These are phyloP conservation scores for Paecilomyces variotii DNA, from an alignment of 2,329 filamentous ascomycete species.

Conservation along the genomic window DNA sequence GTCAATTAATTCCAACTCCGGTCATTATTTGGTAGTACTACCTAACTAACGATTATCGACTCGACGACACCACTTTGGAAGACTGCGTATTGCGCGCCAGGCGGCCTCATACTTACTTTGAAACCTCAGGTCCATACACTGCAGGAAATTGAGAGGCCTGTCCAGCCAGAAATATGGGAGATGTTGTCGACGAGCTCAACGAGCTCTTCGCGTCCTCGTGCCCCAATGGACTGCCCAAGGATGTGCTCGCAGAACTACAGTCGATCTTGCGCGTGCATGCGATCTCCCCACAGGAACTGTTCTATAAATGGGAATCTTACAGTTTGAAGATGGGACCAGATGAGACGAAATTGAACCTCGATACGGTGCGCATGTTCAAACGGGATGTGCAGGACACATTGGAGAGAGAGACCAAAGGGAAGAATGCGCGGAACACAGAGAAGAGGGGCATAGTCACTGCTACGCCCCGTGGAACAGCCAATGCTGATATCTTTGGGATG, in stretches of 20 bases:
- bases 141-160: not conserved
- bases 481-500: slow-evolving; percentile 76
- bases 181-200: slow-evolving; percentile 46
- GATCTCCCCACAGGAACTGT: slow-evolving; percentile 75
- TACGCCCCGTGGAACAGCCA: slow-evolving; percentile 52
- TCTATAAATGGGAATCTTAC: slow-evolving; percentile 99
- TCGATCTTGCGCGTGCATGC: slow-evolving; percentile 81
- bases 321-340: slow-evolving; percentile 88
- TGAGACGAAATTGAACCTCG: slow-evolving; percentile 62
- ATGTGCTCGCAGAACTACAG: slow-evolving; percentile 72
- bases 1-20: not conserved
- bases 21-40: not conserved
- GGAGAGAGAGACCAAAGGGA: slow-evolving; percentile 66
- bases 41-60: not conserved
- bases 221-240: slow-evolving; percentile 57
- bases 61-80: not conserved
- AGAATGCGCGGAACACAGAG: slow-evolving; percentile 56
- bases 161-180: slow-evolving; percentile 36
- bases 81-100: not conserved
- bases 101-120: not conserved
- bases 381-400: slow-evolving; percentile 77
- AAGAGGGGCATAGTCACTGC: slow-evolving; percentile 49
- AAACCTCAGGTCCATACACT: not conserved
- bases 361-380: slow-evolving; percentile 70
- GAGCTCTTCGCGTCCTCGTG: slow-evolving; percentile 51